Evolutionary conservation across 1,284 basidiomycete species (phyloP).

Genomic region (Ustilago xerochloae): DNA sequence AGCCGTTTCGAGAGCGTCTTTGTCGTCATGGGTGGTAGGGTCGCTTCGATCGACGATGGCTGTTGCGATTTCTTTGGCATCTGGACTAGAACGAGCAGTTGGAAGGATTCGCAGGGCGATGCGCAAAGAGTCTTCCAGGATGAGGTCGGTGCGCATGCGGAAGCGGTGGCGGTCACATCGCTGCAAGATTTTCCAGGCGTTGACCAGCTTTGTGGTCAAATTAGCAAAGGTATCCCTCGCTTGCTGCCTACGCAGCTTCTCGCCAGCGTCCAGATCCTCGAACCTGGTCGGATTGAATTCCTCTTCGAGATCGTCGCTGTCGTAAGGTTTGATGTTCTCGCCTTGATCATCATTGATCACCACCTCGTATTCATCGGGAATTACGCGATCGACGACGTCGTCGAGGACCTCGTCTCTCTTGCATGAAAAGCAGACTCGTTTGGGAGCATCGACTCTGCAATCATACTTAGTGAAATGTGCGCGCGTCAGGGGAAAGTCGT

Average conservation of each 20-base stretch:
- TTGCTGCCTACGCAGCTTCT: background rate
- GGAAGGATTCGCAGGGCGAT: too few species aligned
- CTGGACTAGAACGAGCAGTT: too few species aligned
- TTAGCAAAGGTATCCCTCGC: background rate
- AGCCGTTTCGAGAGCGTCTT: too few species aligned
- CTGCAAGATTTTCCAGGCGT: background rate
- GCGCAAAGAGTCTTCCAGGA: too few species aligned
- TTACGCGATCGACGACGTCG: background rate
- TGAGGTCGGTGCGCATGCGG: background rate
- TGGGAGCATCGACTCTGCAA: background rate
- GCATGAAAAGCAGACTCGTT: constrained; percentile 10
- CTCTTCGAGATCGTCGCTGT: background rate
- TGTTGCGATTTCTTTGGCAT: too few species aligned
- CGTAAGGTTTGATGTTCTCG: background rate
- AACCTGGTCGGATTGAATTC: background rate
- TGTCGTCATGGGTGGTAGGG: too few species aligned
- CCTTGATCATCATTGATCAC: background rate
- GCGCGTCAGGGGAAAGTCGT: constrained; percentile 17
- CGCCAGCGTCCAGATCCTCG: background rate
- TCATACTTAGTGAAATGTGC: constrained; percentile 6
- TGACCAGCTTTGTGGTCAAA: background rate
- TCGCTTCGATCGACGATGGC: too few species aligned
- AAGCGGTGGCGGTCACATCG: constrained; percentile 5
- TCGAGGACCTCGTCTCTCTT: background rate
- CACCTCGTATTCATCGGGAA: background rate